phyloP scores from a whole-genome alignment of 345 rosid species.

The Ceriops decandra region DNA sequence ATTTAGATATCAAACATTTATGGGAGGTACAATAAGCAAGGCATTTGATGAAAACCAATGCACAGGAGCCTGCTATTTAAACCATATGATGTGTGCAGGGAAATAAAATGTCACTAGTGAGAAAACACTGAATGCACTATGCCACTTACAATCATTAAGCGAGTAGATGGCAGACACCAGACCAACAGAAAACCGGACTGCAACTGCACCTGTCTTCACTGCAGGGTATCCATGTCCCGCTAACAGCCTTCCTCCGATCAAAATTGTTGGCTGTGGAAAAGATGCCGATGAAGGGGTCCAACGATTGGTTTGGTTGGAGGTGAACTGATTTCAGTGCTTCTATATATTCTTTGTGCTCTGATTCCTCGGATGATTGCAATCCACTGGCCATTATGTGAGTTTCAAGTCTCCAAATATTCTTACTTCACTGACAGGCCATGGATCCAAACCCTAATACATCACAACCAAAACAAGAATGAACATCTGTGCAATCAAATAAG shows the following conservation, averaged over 20 bases:
- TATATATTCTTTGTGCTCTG: constrained; percentile 58
- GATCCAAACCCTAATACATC: constrained; percentile 60
- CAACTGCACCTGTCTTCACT: constrained; percentile 62
- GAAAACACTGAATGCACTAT: not conserved
- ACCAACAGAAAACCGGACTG: constrained; percentile 92
- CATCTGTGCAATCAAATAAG: not conserved
- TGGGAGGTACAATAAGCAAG: too few species aligned
- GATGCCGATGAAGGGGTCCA: constrained; percentile 82
- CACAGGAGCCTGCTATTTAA: not conserved
- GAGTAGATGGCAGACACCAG: constrained; percentile 45
- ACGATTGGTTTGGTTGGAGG: constrained; percentile 40
- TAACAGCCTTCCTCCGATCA: constrained; percentile 83
- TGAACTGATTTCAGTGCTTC: constrained; percentile 62
- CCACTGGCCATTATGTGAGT: constrained; percentile 75
- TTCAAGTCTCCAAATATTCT: constrained; percentile 67
- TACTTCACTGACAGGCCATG: constrained; percentile 84
- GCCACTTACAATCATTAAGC: not conserved
- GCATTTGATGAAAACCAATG: too few species aligned
- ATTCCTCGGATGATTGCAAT: constrained; percentile 79
- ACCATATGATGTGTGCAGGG: not conserved
- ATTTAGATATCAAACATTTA: too few species aligned
- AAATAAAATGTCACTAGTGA: not conserved
- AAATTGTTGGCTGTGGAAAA: constrained; percentile 91
- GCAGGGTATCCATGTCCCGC: constrained; percentile 87
- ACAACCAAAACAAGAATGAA: not conserved